Conservation (phyloP, 2,329 filamentous ascomycete species). For the Cryphonectria naterciae region DNA sequence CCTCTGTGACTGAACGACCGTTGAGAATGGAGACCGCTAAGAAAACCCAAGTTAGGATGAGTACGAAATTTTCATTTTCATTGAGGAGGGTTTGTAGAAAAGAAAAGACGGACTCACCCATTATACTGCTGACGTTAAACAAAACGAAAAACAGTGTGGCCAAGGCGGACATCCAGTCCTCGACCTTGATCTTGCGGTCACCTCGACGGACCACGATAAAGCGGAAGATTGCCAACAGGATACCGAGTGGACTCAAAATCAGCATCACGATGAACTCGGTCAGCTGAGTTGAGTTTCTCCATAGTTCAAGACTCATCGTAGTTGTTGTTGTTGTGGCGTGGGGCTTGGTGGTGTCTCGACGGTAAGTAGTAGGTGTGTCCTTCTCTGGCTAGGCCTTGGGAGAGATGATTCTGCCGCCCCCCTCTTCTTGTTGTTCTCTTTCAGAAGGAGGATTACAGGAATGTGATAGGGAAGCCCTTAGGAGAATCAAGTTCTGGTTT, state of each 20-base stretch:
- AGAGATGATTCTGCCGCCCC: too few relatives aligned
- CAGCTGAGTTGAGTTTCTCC: not conserved
- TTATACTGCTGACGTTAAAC: not conserved
- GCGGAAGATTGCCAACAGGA: not conserved
- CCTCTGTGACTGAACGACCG: not conserved
- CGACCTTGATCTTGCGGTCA: not conserved
- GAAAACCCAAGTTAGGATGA: not conserved
- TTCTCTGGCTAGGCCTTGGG: too few relatives aligned
- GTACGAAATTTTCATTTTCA: too few relatives aligned
- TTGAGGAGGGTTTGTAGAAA: too few relatives aligned
- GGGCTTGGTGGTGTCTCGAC: too few relatives aligned
- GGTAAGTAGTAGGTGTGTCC: too few relatives aligned
- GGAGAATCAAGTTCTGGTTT: too few relatives aligned
- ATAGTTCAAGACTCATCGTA: not conserved
- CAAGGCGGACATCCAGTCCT: not conserved
- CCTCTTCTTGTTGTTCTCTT: too few relatives aligned
- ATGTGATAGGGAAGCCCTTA: too few relatives aligned
- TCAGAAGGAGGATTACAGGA: too few relatives aligned
- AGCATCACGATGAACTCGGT: constrained; percentile 4
- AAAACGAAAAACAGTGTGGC: not conserved
- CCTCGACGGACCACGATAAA: not conserved
- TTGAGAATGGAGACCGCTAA: not conserved
- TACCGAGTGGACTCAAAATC: not conserved
- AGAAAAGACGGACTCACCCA: not conserved
- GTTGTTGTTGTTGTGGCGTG: not conserved